Evolutionary conservation across 2,329 filamentous ascomycete genomes (phyloP), one percentile per base, ranked within the genome.

Genomic region (Aspergillus sp.): DNA sequence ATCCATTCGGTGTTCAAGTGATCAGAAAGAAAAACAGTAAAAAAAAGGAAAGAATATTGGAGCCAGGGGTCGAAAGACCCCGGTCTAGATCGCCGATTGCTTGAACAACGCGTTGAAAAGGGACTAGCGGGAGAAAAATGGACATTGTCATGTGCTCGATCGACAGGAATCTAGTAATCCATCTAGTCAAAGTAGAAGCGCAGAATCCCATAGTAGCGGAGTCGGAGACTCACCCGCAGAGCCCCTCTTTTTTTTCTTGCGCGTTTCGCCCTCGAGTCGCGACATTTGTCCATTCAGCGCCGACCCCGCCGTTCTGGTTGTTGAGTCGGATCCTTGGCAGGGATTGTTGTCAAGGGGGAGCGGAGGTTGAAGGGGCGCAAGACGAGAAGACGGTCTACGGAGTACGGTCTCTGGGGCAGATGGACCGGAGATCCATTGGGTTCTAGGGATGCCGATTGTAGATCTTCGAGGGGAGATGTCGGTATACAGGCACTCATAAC

Each of bases 81-180:
- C 41, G 62, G 60, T 61, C 59, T 62, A 64, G 57, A 64, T 44
- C 54, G 47, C 7, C 23, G 41, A 15, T 27, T 36, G 36, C 15
- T 39, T 25, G 49, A 36, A 50, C 60, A 47, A 32, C 44, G 51
- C n/a, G 57, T 59, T 59, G 44, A 53, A 59, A 59, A 59, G 17
- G 53, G 53, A 59, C 54, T 57, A 53, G 55, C 44, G 50, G 54
- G 58, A 64, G 54, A 65, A 65, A 65, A 65, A 57, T 64, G 62
- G 38, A 59, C 61, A 53, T 36, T 64, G 62, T 66, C 62, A 65
- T 62, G 62, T 66, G 62, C 59, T 64, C 53, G 62, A 64, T 64
- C 62, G 62, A 62, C 62, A 51, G 27, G 57, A 57, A 53, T 58
- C 41, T 58, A 61, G 52, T 44, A 48, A 36, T 36, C 32, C 11